Evolutionary conservation across 495 filamentous ascomycete species (phyloP), one percentile per base, ranked within the genome.

Genomic region (Chlorociboria aeruginascens): DNA sequence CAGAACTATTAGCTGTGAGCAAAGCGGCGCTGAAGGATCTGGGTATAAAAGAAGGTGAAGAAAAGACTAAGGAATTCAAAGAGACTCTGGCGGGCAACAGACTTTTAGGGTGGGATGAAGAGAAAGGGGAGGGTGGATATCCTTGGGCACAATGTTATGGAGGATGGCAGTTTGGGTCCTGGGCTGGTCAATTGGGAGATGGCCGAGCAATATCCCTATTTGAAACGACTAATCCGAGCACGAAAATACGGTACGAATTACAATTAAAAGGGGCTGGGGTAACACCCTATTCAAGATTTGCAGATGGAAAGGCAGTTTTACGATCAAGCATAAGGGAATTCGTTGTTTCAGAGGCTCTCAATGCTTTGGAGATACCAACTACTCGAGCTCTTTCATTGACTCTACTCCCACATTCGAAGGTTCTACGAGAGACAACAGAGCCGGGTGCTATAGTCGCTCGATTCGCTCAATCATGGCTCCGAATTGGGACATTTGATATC

Each of bases 101-200:
- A 56, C 72, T 93, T 8, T 71, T 74, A 33, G 78, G 80, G 35
- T 73, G 74, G 60, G 70, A 82, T 53, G 66, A 63, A 13, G 63
- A 66, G 66, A 83, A 55, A 72, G 76, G 48, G 63, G 71, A 78
- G 33, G 82, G 80, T 4, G 78, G 90, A 32, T 96, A 97, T 60
- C 93, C 92, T 10, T 98, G 92, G 92, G 88, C 93, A 32, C 89
- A 96, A 65, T 96, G 89, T 61, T 98, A 98, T 65, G 92, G 92
- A 47, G 92, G 90, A 6, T 86, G 77, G 61, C 83, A 85, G 55
- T 85, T 86, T 60, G 87, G 87, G 32, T 74, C 79, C 53, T 98
- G 93, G 93, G 92, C 92, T 3, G 88, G 89, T 7, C 92, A 98
- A 63, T 79, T 98, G 8, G 92, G 92, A 48, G 92, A 98, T 56